phyloP scores from a whole-genome alignment of 2,329 filamentous ascomycete species.

The Hymenotorrendiella dingleyae region DNA sequence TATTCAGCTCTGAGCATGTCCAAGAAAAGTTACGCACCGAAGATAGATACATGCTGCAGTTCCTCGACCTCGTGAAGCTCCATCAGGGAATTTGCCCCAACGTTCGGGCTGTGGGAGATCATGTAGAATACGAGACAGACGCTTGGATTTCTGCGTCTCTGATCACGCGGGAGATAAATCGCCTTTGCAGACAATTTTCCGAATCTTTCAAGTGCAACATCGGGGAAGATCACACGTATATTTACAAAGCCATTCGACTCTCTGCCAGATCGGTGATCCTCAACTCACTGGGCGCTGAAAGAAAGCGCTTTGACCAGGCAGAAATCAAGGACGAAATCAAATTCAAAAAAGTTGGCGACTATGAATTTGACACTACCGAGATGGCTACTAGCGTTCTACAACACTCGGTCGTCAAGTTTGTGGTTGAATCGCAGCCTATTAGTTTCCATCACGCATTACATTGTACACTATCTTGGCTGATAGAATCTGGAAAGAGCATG shows the following conservation, averaged over 20 bases:
- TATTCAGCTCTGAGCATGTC: conserved; percentile 83
- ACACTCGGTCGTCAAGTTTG: conserved; percentile 75
- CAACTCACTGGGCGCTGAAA: conserved; percentile 85
- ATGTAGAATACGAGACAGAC: conserved; percentile 97
- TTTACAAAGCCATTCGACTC: conserved; percentile 66
- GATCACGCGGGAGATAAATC: conserved; percentile 91
- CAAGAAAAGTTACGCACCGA: conserved; percentile 79
- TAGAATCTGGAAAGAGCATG: conserved; percentile 81
- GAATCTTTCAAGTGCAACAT: conserved; percentile 73
- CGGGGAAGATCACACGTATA: conserved; percentile 56
- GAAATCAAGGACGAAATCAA: conserved; percentile 83
- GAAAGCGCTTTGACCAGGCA: conserved; percentile 73
- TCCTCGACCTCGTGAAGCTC: conserved; percentile 89
- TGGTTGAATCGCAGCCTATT: conserved; percentile 83
- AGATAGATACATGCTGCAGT: conserved; percentile 84
- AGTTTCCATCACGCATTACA: conserved; percentile 97
- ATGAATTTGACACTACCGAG: conserved; percentile 64
- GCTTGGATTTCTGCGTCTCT: conserved; percentile 96
- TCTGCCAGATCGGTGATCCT: conserved; percentile 80
- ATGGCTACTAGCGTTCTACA: conserved; percentile 22
- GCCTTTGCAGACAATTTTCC: conserved; percentile 80
- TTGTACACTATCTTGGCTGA: conserved; percentile 91
- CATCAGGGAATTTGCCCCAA: conserved; percentile 98
- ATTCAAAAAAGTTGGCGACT: conserved; percentile 72
- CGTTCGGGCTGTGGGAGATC: conserved; percentile 82